Evolutionary conservation across 768 basidiomycete species (phyloP).

Genomic region (Agaricus bisporus): DNA sequence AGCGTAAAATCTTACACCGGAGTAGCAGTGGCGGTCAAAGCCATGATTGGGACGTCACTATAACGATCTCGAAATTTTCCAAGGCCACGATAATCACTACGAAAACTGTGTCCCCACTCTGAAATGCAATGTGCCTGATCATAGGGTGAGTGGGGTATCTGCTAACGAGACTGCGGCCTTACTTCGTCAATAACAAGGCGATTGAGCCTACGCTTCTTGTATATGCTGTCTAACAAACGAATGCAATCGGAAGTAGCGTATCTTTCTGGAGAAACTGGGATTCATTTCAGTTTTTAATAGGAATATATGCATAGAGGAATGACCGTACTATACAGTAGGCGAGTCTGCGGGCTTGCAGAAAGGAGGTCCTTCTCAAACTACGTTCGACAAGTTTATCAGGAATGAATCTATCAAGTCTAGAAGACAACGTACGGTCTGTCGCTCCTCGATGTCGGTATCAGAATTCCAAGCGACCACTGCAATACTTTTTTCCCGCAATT

Average conservation of each 20-base stretch:
- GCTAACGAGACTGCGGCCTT: slow-evolving; percentile 8
- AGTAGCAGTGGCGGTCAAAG: slow-evolving; percentile 81
- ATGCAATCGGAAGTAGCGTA: slow-evolving; percentile 51
- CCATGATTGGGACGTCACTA: slow-evolving; percentile 76
- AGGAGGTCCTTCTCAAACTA: slow-evolving; percentile 61
- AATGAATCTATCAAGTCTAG: too few relatives aligned
- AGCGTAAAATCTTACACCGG: slow-evolving; percentile 36
- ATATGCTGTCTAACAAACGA: slow-evolving; percentile 39
- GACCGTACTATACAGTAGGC: slow-evolving; percentile 68
- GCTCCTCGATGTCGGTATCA: slow-evolving; percentile 51
- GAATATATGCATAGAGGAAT: background rate
- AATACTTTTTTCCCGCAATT: slow-evolving; percentile 47
- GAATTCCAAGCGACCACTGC: slow-evolving; percentile 60
- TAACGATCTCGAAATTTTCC: slow-evolving; percentile 66
- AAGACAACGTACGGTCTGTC: slow-evolving; percentile 36
- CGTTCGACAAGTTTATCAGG: background rate
- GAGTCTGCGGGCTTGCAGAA: slow-evolving; percentile 49
- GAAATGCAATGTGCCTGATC: slow-evolving; percentile 78
- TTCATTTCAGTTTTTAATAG: background rate
- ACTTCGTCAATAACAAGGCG: slow-evolving; percentile 82
- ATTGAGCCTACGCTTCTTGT: slow-evolving; percentile 55
- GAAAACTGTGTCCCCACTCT: slow-evolving; percentile 84
- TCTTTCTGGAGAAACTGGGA: slow-evolving; percentile 71
- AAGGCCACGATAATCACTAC: slow-evolving; percentile 65
- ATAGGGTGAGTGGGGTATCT: background rate